Percentiles rank a stretch among this genome's conserved stretches.
Evolutionary conservation across 73 alveolate species (phyloP).

Genomic region (Tetrahymena malaccensis): DNA sequence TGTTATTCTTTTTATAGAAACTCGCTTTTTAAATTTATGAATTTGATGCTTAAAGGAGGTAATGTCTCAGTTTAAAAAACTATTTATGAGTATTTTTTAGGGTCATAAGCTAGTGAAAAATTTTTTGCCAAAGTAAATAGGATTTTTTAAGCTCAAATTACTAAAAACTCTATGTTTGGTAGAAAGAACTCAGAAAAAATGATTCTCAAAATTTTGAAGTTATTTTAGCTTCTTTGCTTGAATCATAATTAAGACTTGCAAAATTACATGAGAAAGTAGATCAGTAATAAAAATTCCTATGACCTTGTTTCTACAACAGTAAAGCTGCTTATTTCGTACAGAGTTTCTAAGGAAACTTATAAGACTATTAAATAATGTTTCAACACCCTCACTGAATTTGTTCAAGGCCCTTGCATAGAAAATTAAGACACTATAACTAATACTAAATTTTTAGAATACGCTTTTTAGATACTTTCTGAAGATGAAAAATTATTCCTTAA

Average conservation of each 20-base stretch:
- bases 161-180: not conserved
- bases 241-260: constrained; percentile 19
- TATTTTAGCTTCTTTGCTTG: constrained; percentile 31
- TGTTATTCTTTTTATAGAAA: not conserved
- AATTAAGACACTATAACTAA: constrained; percentile 16
- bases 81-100: not conserved
- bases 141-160: not conserved
- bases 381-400: constrained; percentile 33
- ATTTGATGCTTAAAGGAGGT: not conserved
- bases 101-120: not conserved
- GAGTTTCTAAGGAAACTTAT: not conserved
- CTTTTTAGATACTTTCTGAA: not conserved
- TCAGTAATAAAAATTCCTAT: constrained; percentile 24
- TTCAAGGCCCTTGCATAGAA: constrained; percentile 36
- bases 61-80: not conserved
- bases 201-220: not conserved
- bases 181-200: not conserved
- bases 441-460: constrained; percentile 30
- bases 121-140: not conserved
- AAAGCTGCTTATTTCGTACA: not conserved
- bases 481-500: not conserved
- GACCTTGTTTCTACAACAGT: constrained; percentile 4
- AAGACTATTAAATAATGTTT: constrained; percentile 17
- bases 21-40: not conserved
- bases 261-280: constrained; percentile 13